Evolutionary conservation across 352 stramenopile genomes (phyloP), one percentile per base, ranked within the genome.

Genomic region (Globisporangium canariense): DNA sequence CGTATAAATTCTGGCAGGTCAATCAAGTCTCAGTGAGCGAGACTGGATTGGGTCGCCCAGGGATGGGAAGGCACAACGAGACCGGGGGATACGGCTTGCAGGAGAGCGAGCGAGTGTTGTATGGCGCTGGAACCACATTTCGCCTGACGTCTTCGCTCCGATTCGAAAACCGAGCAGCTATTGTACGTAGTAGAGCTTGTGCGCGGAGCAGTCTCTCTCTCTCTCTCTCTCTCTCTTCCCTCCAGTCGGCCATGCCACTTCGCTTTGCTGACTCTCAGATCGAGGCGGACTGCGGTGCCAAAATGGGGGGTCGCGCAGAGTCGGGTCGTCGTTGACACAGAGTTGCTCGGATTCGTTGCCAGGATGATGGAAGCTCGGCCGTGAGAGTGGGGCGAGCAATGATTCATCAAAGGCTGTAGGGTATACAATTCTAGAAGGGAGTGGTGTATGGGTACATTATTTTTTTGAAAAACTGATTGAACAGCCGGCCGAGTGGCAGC

Each of bases 371-470:
- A 45, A 45, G 40, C 40, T 45, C 40, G 11, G 11, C 11, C 3
- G 2, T 18, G 11, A 6, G 4, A 9, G 32, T 36, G 32, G 32
- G 32, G 34, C 34, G 34, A 43, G 14, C 9, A 50, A 25, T 4
- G n/a, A 50, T 10, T 20, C 43, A 25, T 45, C 8, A 1, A 45
- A n/a, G 1, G 40, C 4, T 11, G 13, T 4, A n/a, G 40, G 40
- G 5, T 45, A 45, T 45, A 43, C 11, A 45, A 18, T n/a, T 45
- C 1, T n/a, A n/a, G 11, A n/a, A 14, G 14, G 4, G 13, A 11
- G 14, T n/a, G 40, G 40, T 45, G 13, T n/a, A 45, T 57, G 51
- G 51, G 51, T 38, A 32, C 54, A 60, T 45, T 16, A 6, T 43
- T 36, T 45, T 16, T n/a, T 43, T 36, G 38, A n/a, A n/a, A 45